Conservation (phyloP, 805 yeast species). For the Candida germanica region DNA sequence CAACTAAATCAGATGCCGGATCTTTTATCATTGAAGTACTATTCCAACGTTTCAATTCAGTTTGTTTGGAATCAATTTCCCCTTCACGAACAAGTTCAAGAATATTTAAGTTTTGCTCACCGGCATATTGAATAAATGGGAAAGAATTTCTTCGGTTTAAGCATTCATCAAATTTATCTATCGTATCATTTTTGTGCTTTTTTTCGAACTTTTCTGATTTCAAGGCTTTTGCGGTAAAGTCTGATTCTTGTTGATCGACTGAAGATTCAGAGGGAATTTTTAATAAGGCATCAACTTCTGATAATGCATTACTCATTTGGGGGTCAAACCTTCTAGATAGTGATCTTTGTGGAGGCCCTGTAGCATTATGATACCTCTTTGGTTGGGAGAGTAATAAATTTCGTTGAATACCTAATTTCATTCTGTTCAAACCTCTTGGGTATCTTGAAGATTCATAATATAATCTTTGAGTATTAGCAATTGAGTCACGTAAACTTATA, state of each 20-base stretch:
- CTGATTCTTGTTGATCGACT: conserved; percentile 2
- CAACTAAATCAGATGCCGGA: conserved; percentile 17
- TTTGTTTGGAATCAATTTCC: neutral
- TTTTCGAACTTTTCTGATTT: neutral
- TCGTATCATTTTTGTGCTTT: neutral
- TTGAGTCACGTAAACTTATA: conserved; percentile 31
- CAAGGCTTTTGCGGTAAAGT: conserved; percentile 2
- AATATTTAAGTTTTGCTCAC: conserved; percentile 12
- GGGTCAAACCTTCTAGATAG: conserved; percentile 4
- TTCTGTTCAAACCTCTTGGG: conserved; percentile 32
- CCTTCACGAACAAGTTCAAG: conserved; percentile 11
- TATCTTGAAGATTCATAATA: conserved; percentile 22
- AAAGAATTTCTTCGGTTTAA: conserved; percentile 36
- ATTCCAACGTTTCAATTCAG: conserved; percentile 1
- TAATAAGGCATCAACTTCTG: conserved; percentile 19
- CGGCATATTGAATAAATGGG: conserved; percentile 17
- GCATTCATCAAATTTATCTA: conserved; percentile 1
- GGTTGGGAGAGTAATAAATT: conserved; percentile 6
- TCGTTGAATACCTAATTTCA: conserved; percentile 26
- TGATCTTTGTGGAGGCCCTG: conserved; percentile 1
- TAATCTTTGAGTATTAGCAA: conserved; percentile 15
- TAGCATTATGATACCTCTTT: conserved; percentile 1
- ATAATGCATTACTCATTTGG: conserved; percentile 6
- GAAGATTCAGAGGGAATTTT: conserved; percentile 15
- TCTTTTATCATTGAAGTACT: conserved; percentile 10